Evolutionary conservation across 2,329 filamentous ascomycete genomes (phyloP), one percentile per base, ranked within the genome.

Genomic region (Xylariaceae sp.): DNA sequence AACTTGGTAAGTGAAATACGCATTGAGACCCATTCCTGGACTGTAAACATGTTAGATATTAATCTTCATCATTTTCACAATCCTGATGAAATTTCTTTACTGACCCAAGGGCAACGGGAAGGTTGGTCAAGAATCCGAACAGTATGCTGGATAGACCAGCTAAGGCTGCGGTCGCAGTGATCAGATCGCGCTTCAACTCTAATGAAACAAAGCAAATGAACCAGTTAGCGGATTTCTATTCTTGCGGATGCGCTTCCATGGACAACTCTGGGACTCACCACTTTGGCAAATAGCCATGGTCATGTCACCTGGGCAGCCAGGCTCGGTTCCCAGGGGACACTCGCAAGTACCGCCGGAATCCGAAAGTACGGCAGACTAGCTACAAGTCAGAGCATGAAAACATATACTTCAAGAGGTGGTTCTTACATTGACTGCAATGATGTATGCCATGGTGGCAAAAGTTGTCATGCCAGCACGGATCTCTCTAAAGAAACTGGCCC

Each of bases 111-210:
- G 86, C 87, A 57, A 91, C 88, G 0, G 90, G 90, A 55, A 94
- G 81, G 66, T 95, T 95, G 34, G 90, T 91, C 56, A 92, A 79
- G 17, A 93, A 80, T 2, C 91, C 90, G 76, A 95, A 93, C 60
- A 82, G 78, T 66, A 95, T 86, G 23, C 87, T 88, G 0, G 88
- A 82, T 60, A 94, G 77, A 5, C 89, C 90, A 4, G 89, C 80
- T 55, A 94, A 83, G 8, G 89, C 89, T n/a, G 90, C 88, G 0
- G 91, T 95, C 2, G 89, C 88, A 1, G 90, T 95, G 59, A 94
- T 86, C 15, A 94, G 77, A 72, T 95, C 90, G 37, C 88, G 83
- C 65, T 89, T 87, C 62, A 95, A 73, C 50, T 79, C 85, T 80
- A 56, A 23, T 42, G 2, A 23, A 6, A 15, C 2, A 50, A 50